Evolutionary conservation across 805 yeast genomes (phyloP).

Genomic region (Cyberlindnera euphorbiiphila): DNA sequence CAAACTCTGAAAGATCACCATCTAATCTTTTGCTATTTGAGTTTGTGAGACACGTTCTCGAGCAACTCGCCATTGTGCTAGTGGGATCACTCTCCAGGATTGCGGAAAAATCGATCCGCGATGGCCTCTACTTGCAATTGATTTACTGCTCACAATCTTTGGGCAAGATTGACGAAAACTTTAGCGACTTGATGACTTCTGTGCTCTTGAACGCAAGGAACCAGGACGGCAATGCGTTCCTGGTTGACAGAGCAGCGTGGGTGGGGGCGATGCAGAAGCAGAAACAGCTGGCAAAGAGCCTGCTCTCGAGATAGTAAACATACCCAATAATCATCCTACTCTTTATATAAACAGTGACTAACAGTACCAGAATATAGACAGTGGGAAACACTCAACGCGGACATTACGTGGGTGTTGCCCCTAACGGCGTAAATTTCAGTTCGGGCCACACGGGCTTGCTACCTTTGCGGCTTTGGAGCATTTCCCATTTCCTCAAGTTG

Average conservation of each 20-base stretch:
- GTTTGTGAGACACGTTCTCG: conserved; percentile 34
- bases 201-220: conserved; percentile 30
- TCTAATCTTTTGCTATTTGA: conserved; percentile 33
- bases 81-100: conserved; percentile 32
- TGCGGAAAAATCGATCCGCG: conserved; percentile 40
- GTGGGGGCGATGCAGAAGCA: conserved; percentile 40
- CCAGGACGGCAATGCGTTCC: conserved; percentile 1
- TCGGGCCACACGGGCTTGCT: conserved; percentile 15
- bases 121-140: conserved; percentile 74
- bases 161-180: conserved; percentile 66
- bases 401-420: conserved; percentile 7
- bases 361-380: too few species aligned
- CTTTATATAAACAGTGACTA: too few species aligned
- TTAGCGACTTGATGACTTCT: conserved; percentile 50
- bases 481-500: background rate
- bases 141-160: conserved; percentile 87
- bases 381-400: too few species aligned
- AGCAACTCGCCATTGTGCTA: conserved; percentile 31
- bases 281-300: conserved; percentile 25
- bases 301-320: conserved; percentile 1
- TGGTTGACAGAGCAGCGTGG: conserved; percentile 41
- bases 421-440: conserved; percentile 18
- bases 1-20: conserved; percentile 10
- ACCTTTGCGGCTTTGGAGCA: background rate
- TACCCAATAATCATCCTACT: background rate